phyloP scores from a whole-genome alignment of 768 basidiomycete species.

The Steccherinum ochraceum region DNA sequence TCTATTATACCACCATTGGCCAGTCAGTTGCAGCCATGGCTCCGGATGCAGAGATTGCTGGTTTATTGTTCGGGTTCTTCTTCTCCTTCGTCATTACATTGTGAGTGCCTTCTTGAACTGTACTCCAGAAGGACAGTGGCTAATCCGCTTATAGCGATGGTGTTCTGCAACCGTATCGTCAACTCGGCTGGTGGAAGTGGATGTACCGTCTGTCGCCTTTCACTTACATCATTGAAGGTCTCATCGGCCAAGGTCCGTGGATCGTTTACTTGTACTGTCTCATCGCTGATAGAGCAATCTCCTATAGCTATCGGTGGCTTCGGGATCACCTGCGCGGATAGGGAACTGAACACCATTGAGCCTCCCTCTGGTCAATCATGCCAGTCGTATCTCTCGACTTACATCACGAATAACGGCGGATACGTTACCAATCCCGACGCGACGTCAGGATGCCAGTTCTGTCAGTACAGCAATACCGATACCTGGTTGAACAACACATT shows the following conservation, averaged over 20 bases:
- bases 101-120: constrained; percentile 26
- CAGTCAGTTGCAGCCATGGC: constrained; percentile 58
- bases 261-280: background rate
- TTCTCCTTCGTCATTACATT: constrained; percentile 65
- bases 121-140: background rate
- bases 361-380: constrained; percentile 54
- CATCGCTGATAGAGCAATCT: background rate
- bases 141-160: constrained; percentile 39
- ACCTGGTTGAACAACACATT: constrained; percentile 24
- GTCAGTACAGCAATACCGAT: constrained; percentile 27
- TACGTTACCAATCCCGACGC: constrained; percentile 52
- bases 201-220: constrained; percentile 55
- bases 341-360: constrained; percentile 47
- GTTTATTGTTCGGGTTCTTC: constrained; percentile 48
- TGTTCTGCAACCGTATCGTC: constrained; percentile 57
- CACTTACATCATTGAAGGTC: constrained; percentile 49
- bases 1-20: constrained; percentile 58
- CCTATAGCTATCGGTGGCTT: constrained; percentile 34
- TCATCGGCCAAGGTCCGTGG: constrained; percentile 27
- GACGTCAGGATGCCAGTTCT: constrained; percentile 45
- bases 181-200: constrained; percentile 68
- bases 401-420: constrained; percentile 45
- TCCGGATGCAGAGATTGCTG: constrained; percentile 54
- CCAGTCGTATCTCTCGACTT: constrained; percentile 41
- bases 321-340: constrained; percentile 38